Evolutionary conservation across 176 grass and related monocot species (phyloP).

Genomic region (Hordeum marinum): DNA sequence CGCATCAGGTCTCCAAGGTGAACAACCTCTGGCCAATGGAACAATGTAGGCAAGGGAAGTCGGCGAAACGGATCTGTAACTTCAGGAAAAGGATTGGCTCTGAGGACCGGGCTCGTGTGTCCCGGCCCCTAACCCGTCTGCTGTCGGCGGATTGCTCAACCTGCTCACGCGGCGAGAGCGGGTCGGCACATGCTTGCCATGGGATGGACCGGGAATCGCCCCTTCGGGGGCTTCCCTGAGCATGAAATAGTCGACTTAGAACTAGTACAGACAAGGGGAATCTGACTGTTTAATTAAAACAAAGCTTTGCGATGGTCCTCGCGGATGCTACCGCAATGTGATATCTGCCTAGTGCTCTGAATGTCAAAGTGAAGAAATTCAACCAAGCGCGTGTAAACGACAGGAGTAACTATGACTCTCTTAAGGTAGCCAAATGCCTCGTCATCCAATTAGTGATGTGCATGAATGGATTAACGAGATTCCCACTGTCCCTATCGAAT

Average conservation of each 20-base stretch:
- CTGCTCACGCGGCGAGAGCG: slow-evolving; percentile 18
- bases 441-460: slow-evolving; percentile 63
- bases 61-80: slow-evolving; percentile 78
- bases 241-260: slow-evolving; percentile 52
- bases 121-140: slow-evolving; percentile 42
- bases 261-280: slow-evolving; percentile 71
- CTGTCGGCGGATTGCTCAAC: slow-evolving; percentile 30
- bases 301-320: slow-evolving; percentile 80
- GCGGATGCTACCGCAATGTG: slow-evolving; percentile 64
- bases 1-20: slow-evolving; percentile 75
- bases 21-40: slow-evolving; percentile 22
- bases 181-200: slow-evolving; percentile 13
- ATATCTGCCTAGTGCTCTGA: slow-evolving; percentile 71
- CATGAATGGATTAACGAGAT: slow-evolving; percentile 70
- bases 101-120: slow-evolving; percentile 61
- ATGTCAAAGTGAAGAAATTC: slow-evolving; percentile 94
- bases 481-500: slow-evolving; percentile 26
- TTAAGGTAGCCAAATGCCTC: slow-evolving; percentile 84
- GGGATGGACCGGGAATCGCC: slow-evolving; percentile 12
- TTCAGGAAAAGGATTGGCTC: slow-evolving; percentile 83
- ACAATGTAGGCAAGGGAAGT: slow-evolving; percentile 84
- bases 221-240: slow-evolving; percentile 4
- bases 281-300: slow-evolving; percentile 81
- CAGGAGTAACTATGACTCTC: slow-evolving; percentile 88
- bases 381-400: slow-evolving; percentile 63